Evolutionary conservation across 1,284 basidiomycete genomes (phyloP).

Genomic region (Papiliotrema nemorosa): DNA sequence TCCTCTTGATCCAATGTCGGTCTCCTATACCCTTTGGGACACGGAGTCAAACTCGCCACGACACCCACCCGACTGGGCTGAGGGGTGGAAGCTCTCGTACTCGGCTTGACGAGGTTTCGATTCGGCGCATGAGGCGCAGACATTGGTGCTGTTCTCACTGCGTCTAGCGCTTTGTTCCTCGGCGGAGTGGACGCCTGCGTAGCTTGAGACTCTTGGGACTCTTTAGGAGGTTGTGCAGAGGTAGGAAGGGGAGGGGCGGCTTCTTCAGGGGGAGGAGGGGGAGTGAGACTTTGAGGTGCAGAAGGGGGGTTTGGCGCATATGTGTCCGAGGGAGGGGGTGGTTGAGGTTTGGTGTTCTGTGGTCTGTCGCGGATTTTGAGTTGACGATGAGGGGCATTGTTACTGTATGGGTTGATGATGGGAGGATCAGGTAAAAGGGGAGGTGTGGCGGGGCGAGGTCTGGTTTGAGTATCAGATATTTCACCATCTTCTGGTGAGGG

Average conservation of each 20-base stretch:
- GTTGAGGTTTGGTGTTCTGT: neutral
- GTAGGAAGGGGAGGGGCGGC: neutral
- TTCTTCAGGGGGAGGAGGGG: neutral
- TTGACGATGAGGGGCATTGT: neutral
- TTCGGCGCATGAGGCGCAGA: conserved; percentile 39
- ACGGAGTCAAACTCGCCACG: conserved; percentile 3
- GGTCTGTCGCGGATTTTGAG: neutral
- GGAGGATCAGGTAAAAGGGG: no score
- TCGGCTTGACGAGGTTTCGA: conserved; percentile 32
- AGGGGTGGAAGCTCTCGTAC: conserved; percentile 25
- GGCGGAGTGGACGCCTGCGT: neutral
- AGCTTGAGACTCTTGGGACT: neutral
- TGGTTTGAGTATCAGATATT: no score
- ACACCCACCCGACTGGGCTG: conserved; percentile 7
- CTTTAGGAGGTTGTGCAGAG: neutral
- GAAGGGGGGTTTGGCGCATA: neutral
- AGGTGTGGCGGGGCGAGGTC: no score
- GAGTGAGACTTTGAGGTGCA: neutral
- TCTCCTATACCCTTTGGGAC: conserved; percentile 35
- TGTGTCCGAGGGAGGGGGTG: neutral
- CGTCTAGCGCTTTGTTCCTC: neutral
- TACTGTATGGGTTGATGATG: no score
- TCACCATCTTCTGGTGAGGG: no score
- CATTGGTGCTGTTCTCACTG: neutral
- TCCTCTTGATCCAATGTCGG: conserved; percentile 65